phyloP scores from a whole-genome alignment of 1,284 basidiomycete species.

The Fomitopsis pinicola region DNA sequence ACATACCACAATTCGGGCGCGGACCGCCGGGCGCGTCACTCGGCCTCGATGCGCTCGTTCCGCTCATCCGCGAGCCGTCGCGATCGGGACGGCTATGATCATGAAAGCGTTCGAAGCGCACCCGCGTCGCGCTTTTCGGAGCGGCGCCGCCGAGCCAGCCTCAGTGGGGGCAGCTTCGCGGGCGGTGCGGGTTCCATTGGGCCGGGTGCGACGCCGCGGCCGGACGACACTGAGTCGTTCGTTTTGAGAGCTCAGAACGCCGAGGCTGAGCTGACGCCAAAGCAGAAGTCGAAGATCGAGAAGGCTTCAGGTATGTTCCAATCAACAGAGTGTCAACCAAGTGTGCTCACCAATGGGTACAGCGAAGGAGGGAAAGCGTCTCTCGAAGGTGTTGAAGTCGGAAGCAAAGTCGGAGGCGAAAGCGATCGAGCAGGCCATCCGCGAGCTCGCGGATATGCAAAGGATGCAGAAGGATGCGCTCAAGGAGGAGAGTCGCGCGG shows the following conservation, averaged over 20 bases:
- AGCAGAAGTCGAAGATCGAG: conserved; percentile 41
- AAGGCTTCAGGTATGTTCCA: conserved; percentile 41
- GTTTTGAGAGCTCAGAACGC: conserved; percentile 34
- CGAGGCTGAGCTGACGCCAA: conserved; percentile 38
- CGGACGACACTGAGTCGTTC: conserved; percentile 30
- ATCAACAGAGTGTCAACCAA: background rate
- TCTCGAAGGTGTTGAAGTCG: conserved; percentile 49
- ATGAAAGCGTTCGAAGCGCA: conserved; percentile 17
- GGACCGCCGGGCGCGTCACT: conserved; percentile 13
- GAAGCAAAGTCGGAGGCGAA: conserved; percentile 51
- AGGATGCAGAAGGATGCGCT: conserved; percentile 47
- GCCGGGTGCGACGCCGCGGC: conserved; percentile 29
- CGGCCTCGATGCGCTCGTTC: conserved; percentile 24
- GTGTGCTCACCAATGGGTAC: background rate
- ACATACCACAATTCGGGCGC: background rate
- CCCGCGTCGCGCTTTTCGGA: conserved; percentile 27
- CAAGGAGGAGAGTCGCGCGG: conserved; percentile 46
- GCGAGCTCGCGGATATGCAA: conserved; percentile 50
- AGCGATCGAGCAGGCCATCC: conserved; percentile 40
- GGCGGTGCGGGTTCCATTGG: conserved; percentile 45
- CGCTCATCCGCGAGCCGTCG: conserved; percentile 9
- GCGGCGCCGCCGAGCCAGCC: conserved; percentile 26
- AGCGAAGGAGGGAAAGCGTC: conserved; percentile 38
- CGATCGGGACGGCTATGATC: conserved; percentile 7
- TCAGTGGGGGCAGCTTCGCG: conserved; percentile 41